Base-by-base conservation (phyloP, 495 filamentous ascomycete species). In the Hypoxylon perforatum region DNA sequence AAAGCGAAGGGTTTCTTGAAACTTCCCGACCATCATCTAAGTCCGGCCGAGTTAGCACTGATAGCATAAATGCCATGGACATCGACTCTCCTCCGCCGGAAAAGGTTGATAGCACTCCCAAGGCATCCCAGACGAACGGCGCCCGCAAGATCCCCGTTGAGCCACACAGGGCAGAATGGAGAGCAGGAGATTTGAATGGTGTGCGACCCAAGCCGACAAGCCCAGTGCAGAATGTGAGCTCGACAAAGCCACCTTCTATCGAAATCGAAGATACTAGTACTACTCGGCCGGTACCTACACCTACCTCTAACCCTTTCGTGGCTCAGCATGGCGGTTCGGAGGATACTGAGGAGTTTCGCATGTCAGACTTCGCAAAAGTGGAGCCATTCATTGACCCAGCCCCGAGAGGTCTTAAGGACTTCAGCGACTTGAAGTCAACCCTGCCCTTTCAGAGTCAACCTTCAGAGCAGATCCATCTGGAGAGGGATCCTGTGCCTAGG, bases 371-470 rank as follows among this genome's bases (percentile, higher is more conserved):
- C 5, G 79, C 81, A 9, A 86, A 89, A 25, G 84, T 89, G 6
- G 87, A 86, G 33, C 92, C 92, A 0, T 87, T 94, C 39, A 78
- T 78, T 2, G 77, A 77, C 30, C 77, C 81, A 14, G 75, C 28
- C 5, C 22, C 83, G 11, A 81, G 75, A 21, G 85, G 88, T 12
- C 86, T 94, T 4, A 76, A 81, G 17, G 86, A 87, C 35, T 81
- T 96, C 30, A 80, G 82, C 18, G 91, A 92, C 63, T 76, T 97
- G 35, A 81, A 81, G 21, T 78, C 84, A 6, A 88, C 80, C 1
- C 85, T 97, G 1, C 92, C 92, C 0, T 95, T 94, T 73, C 77
- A 88, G 58, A 93, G 90, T 41, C 78, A 81, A 25, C 72, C 92
- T 1, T 82, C 88, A 4, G 61, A 75, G 17, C 75, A 76, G 14